phyloP scores from a whole-genome alignment of 1,139 yeast species.

The Kurtzmaniella quercitrusa region DNA sequence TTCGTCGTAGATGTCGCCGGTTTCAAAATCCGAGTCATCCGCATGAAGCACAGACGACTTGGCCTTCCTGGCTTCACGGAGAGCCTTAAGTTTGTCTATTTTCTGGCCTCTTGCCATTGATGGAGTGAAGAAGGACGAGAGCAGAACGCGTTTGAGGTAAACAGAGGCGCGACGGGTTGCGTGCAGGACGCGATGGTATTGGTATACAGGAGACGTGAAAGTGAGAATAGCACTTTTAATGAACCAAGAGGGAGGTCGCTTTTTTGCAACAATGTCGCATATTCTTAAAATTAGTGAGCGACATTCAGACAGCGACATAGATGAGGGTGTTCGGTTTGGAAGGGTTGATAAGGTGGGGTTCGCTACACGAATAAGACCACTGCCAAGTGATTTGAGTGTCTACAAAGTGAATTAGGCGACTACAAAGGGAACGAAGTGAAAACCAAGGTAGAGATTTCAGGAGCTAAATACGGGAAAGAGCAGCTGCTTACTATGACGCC shows the following conservation, averaged over 20 bases:
- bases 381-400: too few relatives aligned
- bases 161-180: conserved; percentile 1
- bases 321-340: too few relatives aligned
- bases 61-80: conserved; percentile 36
- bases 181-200: background rate
- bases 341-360: too few relatives aligned
- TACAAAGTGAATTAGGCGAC: too few relatives aligned
- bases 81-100: conserved; percentile 11
- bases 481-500: background rate
- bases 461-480: too few relatives aligned
- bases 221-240: background rate
- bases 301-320: too few relatives aligned
- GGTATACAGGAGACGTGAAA: background rate
- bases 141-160: conserved; percentile 1
- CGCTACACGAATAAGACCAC: too few relatives aligned
- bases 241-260: background rate
- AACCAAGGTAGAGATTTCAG: too few relatives aligned
- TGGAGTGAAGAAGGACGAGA: background rate
- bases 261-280: too few relatives aligned
- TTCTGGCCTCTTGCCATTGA: conserved; percentile 6
- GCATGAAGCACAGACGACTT: conserved; percentile 24
- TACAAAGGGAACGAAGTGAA: too few relatives aligned
- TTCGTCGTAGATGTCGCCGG: conserved; percentile 68
- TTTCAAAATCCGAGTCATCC: conserved; percentile 15
- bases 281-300: too few relatives aligned